Base-by-base conservation (phyloP, 345 rosid genomes). In the Anacardium occidentale region DNA sequence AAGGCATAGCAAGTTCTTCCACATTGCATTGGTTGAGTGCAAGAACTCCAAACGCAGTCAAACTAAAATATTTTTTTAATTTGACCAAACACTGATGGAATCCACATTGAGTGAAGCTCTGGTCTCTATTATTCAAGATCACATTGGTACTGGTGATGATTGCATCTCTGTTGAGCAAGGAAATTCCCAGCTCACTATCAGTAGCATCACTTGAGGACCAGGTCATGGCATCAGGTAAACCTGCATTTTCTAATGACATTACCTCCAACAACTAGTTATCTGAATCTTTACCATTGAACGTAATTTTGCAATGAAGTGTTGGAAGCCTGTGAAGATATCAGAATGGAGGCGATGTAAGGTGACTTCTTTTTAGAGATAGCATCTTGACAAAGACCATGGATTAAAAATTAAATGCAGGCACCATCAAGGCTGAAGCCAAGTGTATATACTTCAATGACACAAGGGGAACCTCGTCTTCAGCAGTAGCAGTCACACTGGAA, bases 1-100 rank as follows among this genome's bases (percentile, higher is more conserved):
- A 79, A 57, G 74, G 79, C 34, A 80, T 88, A 88, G 93, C 90
- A 84, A 85, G 77, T 84, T 84, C 78, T 88, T 90, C 61, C 91
- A 88, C 64, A 77, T 88, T 17, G 87, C 87, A 34, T 75, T 88
- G 60, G 88, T 88, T 2, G 84, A 76, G 62, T 86, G 91, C 52
- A 80, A 68, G 53, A 78, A 85, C 71, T 86, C 84, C 74, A 85
- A 77, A 83, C 87, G 85, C 60, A 79, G 76, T 53, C 42, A 75
- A 66, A 66, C 75, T 32, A 71, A 59, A 70, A 65, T 75, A 14
- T 78, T n/a, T n/a, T n/a, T n/a, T n/a, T n/a, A n/a, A n/a, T n/a
- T n/a, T n/a, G 78, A 71, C 84, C 80, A 34, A 75, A 81, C 74
- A 75, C 76, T 0, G 82, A 78, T 53, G 84, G 84, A 22, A 73